Evolutionary conservation across 2,329 filamentous ascomycete genomes (phyloP).

Genomic region (Colletotrichum phormii): DNA sequence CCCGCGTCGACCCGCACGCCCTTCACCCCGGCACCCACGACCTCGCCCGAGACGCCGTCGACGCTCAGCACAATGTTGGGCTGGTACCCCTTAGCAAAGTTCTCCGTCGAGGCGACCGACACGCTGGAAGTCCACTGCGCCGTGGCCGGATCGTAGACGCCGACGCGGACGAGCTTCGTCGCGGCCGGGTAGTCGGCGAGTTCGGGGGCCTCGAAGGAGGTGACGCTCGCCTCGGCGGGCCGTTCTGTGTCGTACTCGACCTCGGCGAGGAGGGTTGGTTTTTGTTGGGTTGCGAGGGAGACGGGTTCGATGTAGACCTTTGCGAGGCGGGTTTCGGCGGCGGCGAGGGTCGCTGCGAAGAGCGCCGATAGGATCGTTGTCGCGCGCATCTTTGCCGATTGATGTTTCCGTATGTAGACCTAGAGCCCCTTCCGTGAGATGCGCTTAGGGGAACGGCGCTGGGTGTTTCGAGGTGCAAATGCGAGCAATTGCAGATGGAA

Average conservation of each 20-base stretch:
- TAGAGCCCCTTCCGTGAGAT: background rate
- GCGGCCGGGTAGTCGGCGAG: conserved; percentile 43
- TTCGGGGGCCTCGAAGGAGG: conserved; percentile 68
- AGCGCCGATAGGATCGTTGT: conserved; percentile 54
- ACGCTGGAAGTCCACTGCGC: conserved; percentile 65
- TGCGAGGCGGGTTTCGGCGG: conserved; percentile 56
- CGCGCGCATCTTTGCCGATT: conserved; percentile 52
- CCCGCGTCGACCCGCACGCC: conserved; percentile 73
- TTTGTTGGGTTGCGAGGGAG: conserved; percentile 42
- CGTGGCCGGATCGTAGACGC: conserved; percentile 63
- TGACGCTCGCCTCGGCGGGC: conserved; percentile 57
- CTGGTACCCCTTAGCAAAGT: conserved; percentile 71
- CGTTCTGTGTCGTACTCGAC: conserved; percentile 65
- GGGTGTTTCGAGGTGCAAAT: background rate
- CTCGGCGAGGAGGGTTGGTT: conserved; percentile 63
- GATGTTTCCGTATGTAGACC: background rate
- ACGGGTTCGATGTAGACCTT: conserved; percentile 68
- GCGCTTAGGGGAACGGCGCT: conserved; percentile 2
- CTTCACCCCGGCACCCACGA: conserved; percentile 64
- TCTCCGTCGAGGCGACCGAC: conserved; percentile 65
- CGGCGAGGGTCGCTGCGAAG: conserved; percentile 54
- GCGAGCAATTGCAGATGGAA: background rate
- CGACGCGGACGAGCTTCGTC: conserved; percentile 65
- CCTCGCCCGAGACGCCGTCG: conserved; percentile 52
- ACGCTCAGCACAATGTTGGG: conserved; percentile 67